These are phyloP conservation scores for Anthracocystis walkeri DNA, from an alignment of 1,284 basidiomycete genomes.

Conservation along the genomic window DNA sequence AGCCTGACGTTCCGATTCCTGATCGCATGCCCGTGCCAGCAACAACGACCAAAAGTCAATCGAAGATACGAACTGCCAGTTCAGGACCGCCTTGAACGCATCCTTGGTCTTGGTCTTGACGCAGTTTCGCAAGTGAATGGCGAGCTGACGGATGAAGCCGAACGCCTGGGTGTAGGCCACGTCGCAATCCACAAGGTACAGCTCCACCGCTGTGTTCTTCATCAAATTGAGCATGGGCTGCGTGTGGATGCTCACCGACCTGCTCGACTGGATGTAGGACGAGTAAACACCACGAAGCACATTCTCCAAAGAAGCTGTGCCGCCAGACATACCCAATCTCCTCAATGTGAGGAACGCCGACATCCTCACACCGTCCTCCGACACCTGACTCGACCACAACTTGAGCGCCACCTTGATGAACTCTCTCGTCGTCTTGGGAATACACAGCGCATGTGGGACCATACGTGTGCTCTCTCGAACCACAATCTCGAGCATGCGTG, in stretches of 20 bases:
- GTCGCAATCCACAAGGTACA: conserved; percentile 80
- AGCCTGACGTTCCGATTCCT: conserved; percentile 44
- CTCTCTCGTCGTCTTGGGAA: conserved; percentile 59
- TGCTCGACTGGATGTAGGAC: conserved; percentile 82
- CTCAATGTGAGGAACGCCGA: conserved; percentile 88
- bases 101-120: conserved; percentile 81
- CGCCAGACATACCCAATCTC: conserved; percentile 81
- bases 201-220: conserved; percentile 96
- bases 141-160: conserved; percentile 94
- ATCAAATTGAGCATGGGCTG: conserved; percentile 94
- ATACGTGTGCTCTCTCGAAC: conserved; percentile 65
- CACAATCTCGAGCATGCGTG: conserved; percentile 74
- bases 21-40: conserved; percentile 59
- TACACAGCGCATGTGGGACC: conserved; percentile 64
- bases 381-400: conserved; percentile 76
- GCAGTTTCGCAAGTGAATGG: conserved; percentile 89
- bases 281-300: conserved; percentile 91
- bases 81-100: conserved; percentile 71
- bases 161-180: conserved; percentile 93
- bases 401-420: conserved; percentile 65
- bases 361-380: conserved; percentile 84
- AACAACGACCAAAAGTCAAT: conserved; percentile 97
- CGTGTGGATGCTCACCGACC: conserved; percentile 85
- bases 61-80: conserved; percentile 97
- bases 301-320: conserved; percentile 84